phyloP scores from a whole-genome alignment of 441 rosid species.

The Adansonia madagascariensis region DNA sequence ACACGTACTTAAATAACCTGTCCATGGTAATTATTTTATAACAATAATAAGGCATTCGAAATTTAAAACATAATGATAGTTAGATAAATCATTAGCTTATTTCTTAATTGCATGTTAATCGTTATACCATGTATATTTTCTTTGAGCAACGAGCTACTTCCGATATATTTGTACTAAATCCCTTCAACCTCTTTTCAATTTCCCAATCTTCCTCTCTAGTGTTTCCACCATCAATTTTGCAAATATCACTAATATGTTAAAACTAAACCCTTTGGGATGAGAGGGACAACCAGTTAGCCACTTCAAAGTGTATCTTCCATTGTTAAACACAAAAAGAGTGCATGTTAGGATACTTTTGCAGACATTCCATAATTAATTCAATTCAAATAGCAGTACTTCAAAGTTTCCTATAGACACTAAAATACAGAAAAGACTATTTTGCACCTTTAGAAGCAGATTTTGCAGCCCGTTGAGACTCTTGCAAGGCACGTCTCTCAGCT shows the following conservation, averaged over 20 bases:
- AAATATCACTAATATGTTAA: background rate
- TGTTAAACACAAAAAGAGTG: background rate
- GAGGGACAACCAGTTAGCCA: background rate
- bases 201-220: constrained; percentile 2
- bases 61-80: background rate
- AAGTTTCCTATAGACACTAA: background rate
- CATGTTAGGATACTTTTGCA: background rate
- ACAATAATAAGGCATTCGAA: background rate
- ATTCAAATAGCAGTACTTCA: background rate
- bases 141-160: background rate
- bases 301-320: background rate
- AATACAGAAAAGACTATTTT: background rate
- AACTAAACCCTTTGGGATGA: background rate
- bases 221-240: background rate
- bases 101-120: background rate
- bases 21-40: background rate
- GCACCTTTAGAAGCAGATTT: constrained; percentile 82
- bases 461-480: constrained; percentile 84
- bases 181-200: background rate
- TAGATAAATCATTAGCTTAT: background rate
- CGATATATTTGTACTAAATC: background rate
- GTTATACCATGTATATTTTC: background rate
- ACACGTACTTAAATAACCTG: background rate
- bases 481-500: constrained; percentile 87
- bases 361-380: background rate